Evolutionary conservation across 2,329 filamentous ascomycete genomes (phyloP).

Genomic region (Neonectria hederae): DNA sequence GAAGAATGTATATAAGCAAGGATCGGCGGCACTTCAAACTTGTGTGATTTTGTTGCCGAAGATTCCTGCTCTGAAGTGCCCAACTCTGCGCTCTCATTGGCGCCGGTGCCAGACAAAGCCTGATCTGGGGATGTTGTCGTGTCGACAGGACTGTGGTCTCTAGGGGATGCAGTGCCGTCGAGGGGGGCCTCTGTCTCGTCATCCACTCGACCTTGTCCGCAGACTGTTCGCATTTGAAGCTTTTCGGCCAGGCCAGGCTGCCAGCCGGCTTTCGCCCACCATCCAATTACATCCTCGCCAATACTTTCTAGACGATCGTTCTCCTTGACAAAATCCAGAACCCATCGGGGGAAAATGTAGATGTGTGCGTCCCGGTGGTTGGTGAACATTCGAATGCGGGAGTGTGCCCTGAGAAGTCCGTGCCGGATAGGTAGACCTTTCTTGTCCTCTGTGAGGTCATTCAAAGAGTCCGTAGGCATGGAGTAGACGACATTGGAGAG

Average conservation of each 20-base stretch:
- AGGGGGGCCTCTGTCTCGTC: constrained; percentile 50
- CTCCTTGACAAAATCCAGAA: constrained; percentile 81
- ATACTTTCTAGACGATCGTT: constrained; percentile 89
- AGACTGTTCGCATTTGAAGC: constrained; percentile 74
- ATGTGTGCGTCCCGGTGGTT: constrained; percentile 92
- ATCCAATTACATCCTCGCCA: constrained; percentile 89
- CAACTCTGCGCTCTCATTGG: constrained; percentile 1
- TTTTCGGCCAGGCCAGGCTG: constrained; percentile 83
- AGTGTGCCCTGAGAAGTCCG: constrained; percentile 77
- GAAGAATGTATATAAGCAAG: constrained; percentile 83
- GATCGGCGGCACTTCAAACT: constrained; percentile 70
- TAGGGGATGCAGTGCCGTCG: constrained; percentile 42
- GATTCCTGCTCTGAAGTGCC: constrained; percentile 16
- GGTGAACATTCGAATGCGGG: constrained; percentile 80
- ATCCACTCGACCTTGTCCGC: constrained; percentile 51
- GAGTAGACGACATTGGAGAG: constrained; percentile 85
- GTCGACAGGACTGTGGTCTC: constrained; percentile 35
- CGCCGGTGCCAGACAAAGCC: neutral
- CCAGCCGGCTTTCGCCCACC: constrained; percentile 96
- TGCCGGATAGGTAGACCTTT: constrained; percentile 80
- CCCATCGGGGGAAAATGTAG: constrained; percentile 93
- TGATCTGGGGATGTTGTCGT: constrained; percentile 18
- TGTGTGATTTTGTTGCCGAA: constrained; percentile 28
- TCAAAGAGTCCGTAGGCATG: constrained; percentile 88
- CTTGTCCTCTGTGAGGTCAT: constrained; percentile 81